Evolutionary conservation across 306 rosid species (phyloP).

Genomic region (Quercus rubra): DNA sequence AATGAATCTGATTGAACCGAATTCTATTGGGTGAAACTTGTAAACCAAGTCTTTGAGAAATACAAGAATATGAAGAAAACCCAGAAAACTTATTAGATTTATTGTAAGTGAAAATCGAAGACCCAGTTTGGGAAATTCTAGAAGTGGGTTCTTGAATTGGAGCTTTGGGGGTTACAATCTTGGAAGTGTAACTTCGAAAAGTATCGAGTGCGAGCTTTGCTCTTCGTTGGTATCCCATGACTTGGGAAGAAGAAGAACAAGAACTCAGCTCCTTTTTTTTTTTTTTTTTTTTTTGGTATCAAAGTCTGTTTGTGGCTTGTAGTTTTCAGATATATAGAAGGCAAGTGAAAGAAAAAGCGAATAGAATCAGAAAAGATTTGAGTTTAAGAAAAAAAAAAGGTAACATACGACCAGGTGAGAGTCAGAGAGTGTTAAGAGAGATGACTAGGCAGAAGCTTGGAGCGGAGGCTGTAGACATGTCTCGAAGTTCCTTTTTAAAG

Average conservation of each 20-base stretch:
- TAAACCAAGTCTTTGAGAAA: conserved; percentile 28
- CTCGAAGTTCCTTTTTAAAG: background rate
- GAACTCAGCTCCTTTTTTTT: background rate
- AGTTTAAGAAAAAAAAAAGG: background rate
- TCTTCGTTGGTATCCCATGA: conserved; percentile 49
- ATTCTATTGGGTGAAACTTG: conserved; percentile 14
- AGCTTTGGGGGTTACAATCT: conserved; percentile 12
- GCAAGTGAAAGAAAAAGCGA: background rate
- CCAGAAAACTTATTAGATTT: conserved; percentile 18
- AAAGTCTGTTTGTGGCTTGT: background rate
- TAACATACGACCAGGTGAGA: no score
- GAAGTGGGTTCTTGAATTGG: conserved; percentile 26
- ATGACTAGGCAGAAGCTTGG: background rate
- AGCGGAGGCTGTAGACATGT: background rate
- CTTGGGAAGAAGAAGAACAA: background rate
- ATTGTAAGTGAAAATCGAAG: conserved; percentile 21
- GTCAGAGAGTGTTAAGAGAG: no score
- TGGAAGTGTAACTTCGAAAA: conserved; percentile 47
- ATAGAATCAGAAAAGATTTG: background rate
- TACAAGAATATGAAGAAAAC: conserved; percentile 31
- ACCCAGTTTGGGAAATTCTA: conserved; percentile 19
- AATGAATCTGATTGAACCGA: background rate
- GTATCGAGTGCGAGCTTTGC: conserved; percentile 37
- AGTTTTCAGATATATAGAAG: background rate
- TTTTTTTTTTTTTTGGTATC: background rate